Conservation (phyloP, 2,329 filamentous ascomycete species). For the Nigrospora sphaerica region DNA sequence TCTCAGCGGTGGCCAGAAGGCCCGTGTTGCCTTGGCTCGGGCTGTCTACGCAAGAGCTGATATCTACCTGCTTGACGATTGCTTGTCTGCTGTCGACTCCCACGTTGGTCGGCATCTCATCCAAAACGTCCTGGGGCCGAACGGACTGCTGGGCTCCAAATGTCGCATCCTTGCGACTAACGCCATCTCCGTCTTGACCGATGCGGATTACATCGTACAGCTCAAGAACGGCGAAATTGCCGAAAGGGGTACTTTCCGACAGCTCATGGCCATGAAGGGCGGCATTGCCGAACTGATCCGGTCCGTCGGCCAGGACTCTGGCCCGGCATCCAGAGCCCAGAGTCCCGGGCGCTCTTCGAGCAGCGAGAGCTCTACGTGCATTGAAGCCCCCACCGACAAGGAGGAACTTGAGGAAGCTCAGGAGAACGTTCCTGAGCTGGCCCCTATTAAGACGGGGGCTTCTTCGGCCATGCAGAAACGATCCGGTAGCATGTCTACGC, state of each 20-base stretch:
- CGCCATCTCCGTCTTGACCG: constrained; percentile 81
- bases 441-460: constrained; percentile 58
- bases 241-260: constrained; percentile 84
- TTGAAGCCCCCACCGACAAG: constrained; percentile 45
- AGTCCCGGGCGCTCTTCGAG: constrained; percentile 37
- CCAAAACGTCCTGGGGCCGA: constrained; percentile 82
- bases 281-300: constrained; percentile 79
- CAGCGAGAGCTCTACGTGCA: constrained; percentile 52
- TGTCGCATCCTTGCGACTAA: constrained; percentile 93
- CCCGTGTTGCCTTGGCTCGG: constrained; percentile 81
- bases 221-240: constrained; percentile 75
- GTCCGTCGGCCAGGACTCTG: constrained; percentile 57
- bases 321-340: constrained; percentile 24
- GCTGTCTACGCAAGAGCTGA: constrained; percentile 97
- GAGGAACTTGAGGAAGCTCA: constrained; percentile 70
- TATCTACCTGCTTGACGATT: constrained; percentile 89
- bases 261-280: constrained; percentile 90
- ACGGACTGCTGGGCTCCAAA: constrained; percentile 75
- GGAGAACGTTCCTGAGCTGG: constrained; percentile 68
- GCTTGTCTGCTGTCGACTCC: constrained; percentile 94
- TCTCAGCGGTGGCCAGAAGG: constrained; percentile 91
- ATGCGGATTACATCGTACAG: constrained; percentile 83
- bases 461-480: constrained; percentile 45
- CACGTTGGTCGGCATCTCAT: constrained; percentile 94
- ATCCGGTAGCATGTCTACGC: constrained; percentile 66